Evolutionary conservation across 2,329 filamentous ascomycete genomes (phyloP).

Genomic region (Microdochium trichocladiopsis): DNA sequence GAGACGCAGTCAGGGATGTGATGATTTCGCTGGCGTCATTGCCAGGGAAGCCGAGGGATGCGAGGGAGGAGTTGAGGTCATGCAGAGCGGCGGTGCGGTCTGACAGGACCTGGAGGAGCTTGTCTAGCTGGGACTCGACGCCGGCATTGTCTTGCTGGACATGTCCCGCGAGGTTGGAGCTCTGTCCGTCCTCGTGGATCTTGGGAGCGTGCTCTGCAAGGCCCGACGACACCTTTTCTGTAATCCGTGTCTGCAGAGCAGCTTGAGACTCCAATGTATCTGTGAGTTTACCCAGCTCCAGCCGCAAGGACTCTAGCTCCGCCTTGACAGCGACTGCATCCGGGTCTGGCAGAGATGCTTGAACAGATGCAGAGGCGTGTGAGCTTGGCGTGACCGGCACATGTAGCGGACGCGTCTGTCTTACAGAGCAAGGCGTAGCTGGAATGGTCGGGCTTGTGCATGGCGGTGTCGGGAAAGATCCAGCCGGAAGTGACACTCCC

Average conservation of each 20-base stretch:
- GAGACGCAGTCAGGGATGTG: constrained; percentile 35
- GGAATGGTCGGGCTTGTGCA: constrained; percentile 35
- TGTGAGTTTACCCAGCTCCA: constrained; percentile 40
- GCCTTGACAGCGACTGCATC: constrained; percentile 34
- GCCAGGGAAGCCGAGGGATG: constrained; percentile 42
- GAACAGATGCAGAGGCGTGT: constrained; percentile 21
- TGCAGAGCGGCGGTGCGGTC: constrained; percentile 40
- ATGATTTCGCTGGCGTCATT: constrained; percentile 41
- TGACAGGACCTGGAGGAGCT: constrained; percentile 35
- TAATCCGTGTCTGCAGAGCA: constrained; percentile 25
- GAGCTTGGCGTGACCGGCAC: background rate
- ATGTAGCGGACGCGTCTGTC: background rate
- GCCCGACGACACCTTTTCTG: constrained; percentile 9
- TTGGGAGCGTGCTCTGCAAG: background rate
- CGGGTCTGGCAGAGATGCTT: constrained; percentile 32
- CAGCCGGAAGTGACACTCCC: constrained; percentile 1
- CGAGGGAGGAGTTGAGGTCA: constrained; percentile 36
- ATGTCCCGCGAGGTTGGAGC: too few species aligned
- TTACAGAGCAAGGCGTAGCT: constrained; percentile 28
- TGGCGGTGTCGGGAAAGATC: constrained; percentile 48
- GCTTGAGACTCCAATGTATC: constrained; percentile 40
- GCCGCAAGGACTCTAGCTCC: constrained; percentile 39
- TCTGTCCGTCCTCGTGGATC: too few species aligned
- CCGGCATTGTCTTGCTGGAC: constrained; percentile 12
- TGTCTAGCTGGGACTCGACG: constrained; percentile 34